phyloP scores from a whole-genome alignment of 257 asterid species.

The Oldenlandia corymbosa region DNA sequence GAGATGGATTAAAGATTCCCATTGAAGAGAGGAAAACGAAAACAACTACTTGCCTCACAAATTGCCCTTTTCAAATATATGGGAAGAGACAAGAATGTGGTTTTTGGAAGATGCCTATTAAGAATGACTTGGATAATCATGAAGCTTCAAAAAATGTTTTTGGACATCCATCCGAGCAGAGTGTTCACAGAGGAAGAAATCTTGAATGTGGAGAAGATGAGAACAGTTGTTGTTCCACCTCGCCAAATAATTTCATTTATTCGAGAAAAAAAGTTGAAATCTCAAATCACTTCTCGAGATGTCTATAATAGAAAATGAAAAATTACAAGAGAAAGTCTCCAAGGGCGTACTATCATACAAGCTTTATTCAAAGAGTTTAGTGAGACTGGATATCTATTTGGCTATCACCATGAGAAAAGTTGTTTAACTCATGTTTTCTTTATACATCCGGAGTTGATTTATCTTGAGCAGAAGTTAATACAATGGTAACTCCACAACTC shows the following conservation, averaged over 20 bases:
- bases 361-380: slow-evolving; percentile 6
- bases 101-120: too few species aligned
- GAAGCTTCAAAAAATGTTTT: too few species aligned
- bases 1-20: too few species aligned
- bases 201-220: not conserved
- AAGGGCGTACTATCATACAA: not conserved
- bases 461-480: slow-evolving; percentile 6
- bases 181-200: not conserved
- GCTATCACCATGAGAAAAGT: not conserved
- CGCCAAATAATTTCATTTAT: not conserved
- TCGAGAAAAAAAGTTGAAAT: not conserved
- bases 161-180: too few species aligned
- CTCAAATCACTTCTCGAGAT: not conserved
- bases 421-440: slow-evolving; percentile 13
- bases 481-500: too few species aligned
- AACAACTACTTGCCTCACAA: too few species aligned
- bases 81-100: too few species aligned
- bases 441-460: slow-evolving; percentile 4
- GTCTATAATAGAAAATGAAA: not conserved
- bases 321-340: not conserved
- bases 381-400: not conserved
- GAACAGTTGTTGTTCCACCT: not conserved
- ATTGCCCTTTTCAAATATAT: too few species aligned
- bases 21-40: too few species aligned
- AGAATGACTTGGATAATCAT: too few species aligned